phyloP scores from a whole-genome alignment of 441 rosid genomes.

The Erodium moschatum region DNA sequence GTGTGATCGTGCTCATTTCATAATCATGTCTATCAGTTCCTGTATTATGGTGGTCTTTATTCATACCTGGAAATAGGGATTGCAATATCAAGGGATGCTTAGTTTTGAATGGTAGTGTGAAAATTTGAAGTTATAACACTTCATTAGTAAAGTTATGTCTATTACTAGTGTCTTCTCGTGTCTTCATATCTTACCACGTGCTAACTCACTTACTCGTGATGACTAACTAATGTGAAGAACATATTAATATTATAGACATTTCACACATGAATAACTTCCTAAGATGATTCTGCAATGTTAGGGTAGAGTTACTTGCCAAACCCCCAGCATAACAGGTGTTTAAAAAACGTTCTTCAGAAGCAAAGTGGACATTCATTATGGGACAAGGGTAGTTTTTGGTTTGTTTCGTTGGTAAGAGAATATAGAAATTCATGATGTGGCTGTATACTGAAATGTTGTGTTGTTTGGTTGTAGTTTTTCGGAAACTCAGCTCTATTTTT shows the following conservation, averaged over 20 bases:
- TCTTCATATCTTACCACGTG: background rate
- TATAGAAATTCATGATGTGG: background rate
- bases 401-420: background rate
- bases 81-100: too few relatives aligned
- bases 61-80: background rate
- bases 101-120: background rate
- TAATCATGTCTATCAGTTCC: background rate
- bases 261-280: background rate
- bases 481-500: background rate
- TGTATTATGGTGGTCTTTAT: background rate
- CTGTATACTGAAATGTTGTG: background rate
- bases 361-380: background rate
- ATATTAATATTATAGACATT: background rate
- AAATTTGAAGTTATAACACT: background rate
- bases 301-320: background rate
- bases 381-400: background rate
- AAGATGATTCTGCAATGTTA: background rate
- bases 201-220: background rate
- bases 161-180: background rate
- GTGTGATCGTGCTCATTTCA: background rate
- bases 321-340: too few relatives aligned
- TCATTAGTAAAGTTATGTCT: background rate
- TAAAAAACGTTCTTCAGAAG: background rate
- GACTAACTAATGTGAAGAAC: background rate
- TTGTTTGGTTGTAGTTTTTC: background rate